phyloP scores from a whole-genome alignment of 202 grass and related monocot genomes.

The Setaria italica region DNA sequence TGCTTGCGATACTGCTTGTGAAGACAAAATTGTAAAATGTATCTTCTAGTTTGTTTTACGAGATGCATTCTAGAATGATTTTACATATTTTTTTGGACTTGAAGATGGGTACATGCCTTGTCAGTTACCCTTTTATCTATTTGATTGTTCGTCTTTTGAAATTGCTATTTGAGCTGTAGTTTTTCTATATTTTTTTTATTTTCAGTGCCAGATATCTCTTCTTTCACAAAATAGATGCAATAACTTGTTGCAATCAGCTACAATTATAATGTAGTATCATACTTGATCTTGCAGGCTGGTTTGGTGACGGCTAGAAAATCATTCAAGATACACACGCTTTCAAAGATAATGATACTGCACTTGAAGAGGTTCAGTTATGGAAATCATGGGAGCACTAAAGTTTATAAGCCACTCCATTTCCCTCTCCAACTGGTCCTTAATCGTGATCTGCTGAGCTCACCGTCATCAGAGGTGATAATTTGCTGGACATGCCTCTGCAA shows the following conservation, averaged over 20 bases:
- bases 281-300: slow-evolving; percentile 74
- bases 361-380: slow-evolving; percentile 96
- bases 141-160: background rate
- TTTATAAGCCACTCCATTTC: slow-evolving; percentile 75
- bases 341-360: slow-evolving; percentile 92
- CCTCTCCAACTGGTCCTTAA: slow-evolving; percentile 69
- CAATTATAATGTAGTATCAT: slow-evolving; percentile 30
- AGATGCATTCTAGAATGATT: slow-evolving; percentile 17
- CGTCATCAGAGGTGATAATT: slow-evolving; percentile 68
- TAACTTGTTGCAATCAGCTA: slow-evolving; percentile 18
- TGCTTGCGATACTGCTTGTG: background rate
- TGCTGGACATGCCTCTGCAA: background rate
- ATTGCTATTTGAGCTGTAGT: slow-evolving; percentile 6
- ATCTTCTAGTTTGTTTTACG: background rate
- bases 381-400: slow-evolving; percentile 70
- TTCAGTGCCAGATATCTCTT: background rate
- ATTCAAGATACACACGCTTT: slow-evolving; percentile 73
- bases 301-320: slow-evolving; percentile 77
- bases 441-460: slow-evolving; percentile 71
- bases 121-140: background rate
- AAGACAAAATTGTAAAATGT: background rate
- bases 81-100: background rate
- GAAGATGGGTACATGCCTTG: background rate
- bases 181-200: background rate
- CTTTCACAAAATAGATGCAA: background rate